Percentiles rank a stretch among this genome's conserved stretches.
Evolutionary conservation across 1,139 yeast genomes (phyloP).

Genomic region (Sugiyamaella japonica): DNA sequence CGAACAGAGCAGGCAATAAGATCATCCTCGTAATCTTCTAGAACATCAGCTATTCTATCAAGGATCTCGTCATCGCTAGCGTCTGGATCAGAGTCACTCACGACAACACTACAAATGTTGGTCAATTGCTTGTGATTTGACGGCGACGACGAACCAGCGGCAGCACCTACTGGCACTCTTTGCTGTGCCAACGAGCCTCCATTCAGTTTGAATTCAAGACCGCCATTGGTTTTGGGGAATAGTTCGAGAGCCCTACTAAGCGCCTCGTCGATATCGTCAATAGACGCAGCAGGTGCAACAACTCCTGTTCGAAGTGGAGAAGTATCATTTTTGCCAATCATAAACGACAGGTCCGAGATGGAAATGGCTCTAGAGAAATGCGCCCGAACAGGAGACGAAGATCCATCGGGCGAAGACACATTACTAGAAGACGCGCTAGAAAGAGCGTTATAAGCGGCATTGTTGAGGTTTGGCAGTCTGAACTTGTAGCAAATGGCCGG

Average conservation of each 20-base stretch:
- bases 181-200: conserved; percentile 36
- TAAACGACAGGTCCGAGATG: conserved; percentile 85
- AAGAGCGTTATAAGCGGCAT: conserved; percentile 52
- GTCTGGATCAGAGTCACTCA: conserved; percentile 73
- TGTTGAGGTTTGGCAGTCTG: conserved; percentile 71
- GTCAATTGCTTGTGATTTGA: conserved; percentile 45
- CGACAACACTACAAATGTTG: conserved; percentile 79
- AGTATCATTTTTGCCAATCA: conserved; percentile 63
- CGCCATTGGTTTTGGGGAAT: conserved; percentile 50
- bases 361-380: conserved; percentile 74
- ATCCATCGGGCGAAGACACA: conserved; percentile 30
- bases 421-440: conserved; percentile 22
- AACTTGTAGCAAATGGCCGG: conserved; percentile 88
- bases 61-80: conserved; percentile 69
- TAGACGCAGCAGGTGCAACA: conserved; percentile 74
- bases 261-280: conserved; percentile 88
- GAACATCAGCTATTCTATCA: conserved; percentile 59
- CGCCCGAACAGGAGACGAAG: conserved; percentile 35
- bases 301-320: conserved; percentile 82
- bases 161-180: conserved; percentile 41
- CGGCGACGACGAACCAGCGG: conserved; percentile 30
- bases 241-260: conserved; percentile 73
- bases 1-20: conserved; percentile 72
- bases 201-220: conserved; percentile 34
- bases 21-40: conserved; percentile 69